Percentiles rank a stretch among this genome's conserved stretches.
These are phyloP conservation scores for Scleroderma citrinum DNA, from an alignment of 768 basidiomycete genomes.

Conservation along the genomic window DNA sequence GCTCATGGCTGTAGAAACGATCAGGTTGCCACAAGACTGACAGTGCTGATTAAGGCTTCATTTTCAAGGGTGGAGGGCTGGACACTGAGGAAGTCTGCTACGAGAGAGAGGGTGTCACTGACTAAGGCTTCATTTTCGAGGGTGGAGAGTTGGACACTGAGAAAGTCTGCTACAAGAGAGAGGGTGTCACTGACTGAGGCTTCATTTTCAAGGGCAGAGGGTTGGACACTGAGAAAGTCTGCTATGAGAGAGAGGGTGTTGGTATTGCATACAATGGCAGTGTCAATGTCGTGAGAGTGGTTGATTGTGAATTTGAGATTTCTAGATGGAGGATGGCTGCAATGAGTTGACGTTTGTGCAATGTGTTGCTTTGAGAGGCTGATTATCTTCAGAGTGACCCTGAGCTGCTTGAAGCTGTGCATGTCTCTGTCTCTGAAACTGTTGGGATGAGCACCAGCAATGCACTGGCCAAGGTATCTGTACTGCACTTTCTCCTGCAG, in stretches of 20 bases:
- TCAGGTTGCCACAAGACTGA: too few species aligned
- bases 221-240: conserved; percentile 83
- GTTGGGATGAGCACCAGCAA: conserved; percentile 36
- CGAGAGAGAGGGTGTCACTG: too few species aligned
- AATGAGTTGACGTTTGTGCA: conserved; percentile 89
- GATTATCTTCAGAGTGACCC: conserved; percentile 86
- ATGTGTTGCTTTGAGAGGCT: conserved; percentile 93
- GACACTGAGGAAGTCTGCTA: too few species aligned
- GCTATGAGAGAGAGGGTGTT: conserved; percentile 78
- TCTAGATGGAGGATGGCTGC: conserved; percentile 96
- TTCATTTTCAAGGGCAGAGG: conserved; percentile 69
- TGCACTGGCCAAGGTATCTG: conserved; percentile 78
- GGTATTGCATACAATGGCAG: conserved; percentile 83
- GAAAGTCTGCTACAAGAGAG: too few species aligned
- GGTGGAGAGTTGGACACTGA: too few species aligned
- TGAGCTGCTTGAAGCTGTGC: conserved; percentile 86
- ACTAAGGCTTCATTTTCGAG: too few species aligned
- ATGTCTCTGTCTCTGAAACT: conserved; percentile 71
- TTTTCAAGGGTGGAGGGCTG: too few species aligned
- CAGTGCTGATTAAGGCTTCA: too few species aligned
- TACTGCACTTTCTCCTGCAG: conserved; percentile 77
- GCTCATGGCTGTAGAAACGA: too few species aligned
- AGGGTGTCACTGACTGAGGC: too few species aligned
- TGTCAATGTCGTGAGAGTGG: conserved; percentile 79
- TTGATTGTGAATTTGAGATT: conserved; percentile 91